Percentiles rank a stretch among this genome's conserved stretches.
phyloP scores from a whole-genome alignment of 208 protist genomes.

The Jaenimonas drosophilae region DNA sequence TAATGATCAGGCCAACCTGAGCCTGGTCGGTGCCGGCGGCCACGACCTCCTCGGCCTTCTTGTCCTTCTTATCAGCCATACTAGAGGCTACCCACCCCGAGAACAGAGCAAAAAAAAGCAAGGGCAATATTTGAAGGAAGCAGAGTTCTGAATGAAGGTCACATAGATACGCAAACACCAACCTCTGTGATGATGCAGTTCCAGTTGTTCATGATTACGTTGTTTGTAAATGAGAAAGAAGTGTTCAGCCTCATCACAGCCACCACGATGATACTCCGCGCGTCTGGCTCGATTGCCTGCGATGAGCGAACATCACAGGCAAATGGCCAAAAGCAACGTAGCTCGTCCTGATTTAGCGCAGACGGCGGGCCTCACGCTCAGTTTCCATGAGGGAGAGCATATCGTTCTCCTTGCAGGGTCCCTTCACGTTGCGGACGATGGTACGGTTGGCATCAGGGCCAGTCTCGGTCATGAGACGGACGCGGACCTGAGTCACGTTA shows the following conservation, averaged over 20 bases:
- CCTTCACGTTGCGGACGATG: constrained; percentile 99
- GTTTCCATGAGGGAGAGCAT: constrained; percentile 99
- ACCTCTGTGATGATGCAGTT: too few relatives aligned
- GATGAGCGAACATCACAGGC: too few relatives aligned
- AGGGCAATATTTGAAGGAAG: constrained; percentile 2
- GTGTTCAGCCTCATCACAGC: too few relatives aligned
- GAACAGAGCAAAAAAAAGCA: constrained; percentile 4
- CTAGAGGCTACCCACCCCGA: constrained; percentile 5
- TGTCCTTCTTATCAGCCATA: constrained; percentile 71
- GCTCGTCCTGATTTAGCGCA: constrained; percentile 88
- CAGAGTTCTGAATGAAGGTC: too few relatives aligned
- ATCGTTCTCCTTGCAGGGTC: constrained; percentile 97
- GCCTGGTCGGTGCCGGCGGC: constrained; percentile 64
- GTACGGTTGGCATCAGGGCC: constrained; percentile 87
- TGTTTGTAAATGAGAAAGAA: too few relatives aligned
- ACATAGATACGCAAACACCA: too few relatives aligned
- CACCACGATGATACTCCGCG: too few relatives aligned
- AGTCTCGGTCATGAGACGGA: constrained; percentile 90
- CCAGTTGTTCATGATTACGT: too few relatives aligned
- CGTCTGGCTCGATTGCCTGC: too few relatives aligned
- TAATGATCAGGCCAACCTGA: constrained; percentile 95
- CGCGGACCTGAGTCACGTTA: constrained; percentile 98
- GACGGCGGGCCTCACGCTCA: constrained; percentile 99
- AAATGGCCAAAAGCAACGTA: too few relatives aligned
- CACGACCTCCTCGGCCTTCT: constrained; percentile 77